Base-by-base conservation (phyloP, 805 yeast species). In the Tetrapisispora iriomotensis region DNA sequence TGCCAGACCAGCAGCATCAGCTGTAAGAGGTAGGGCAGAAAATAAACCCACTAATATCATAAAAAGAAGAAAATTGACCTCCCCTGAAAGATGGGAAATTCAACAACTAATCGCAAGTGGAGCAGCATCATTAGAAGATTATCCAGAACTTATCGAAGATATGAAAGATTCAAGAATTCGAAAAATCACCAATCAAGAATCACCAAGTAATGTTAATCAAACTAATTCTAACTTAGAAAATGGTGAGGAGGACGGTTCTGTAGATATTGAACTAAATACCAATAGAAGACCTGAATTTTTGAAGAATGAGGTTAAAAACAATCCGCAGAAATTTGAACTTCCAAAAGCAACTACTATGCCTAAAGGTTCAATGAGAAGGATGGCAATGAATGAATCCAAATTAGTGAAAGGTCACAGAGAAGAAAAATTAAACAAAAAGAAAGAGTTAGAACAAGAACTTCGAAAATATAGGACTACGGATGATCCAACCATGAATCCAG, bases 71-170 rank as follows among this genome's bases (percentile, higher is more conserved):
- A 68, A 83, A 38, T 57, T 80, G 26, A 80, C 94, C 0, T 82
- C 94, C 0, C 94, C 94, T 0, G 97, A 88, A 59, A 62, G 86
- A 40, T 88, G 96, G 95, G 96, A 90, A 54, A 70, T 84, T 37
- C 68, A 82, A 25, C 96, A 88, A 54, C 62, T 88, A 33, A 82
- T 82, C 20, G 79, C 90, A 0, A 74, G 90, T 5, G 94, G 94
- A 2, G 88, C 75, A 0, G 74, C 77, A 0, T 67, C 77, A 5
- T 73, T 80, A 1, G 68, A 74, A 3, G 88, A 80, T 45, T 77
- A 78, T 51, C 87, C 87, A 1, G 88, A 78, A 39, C 53, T 79
- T 2, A 21, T 30, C 10, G 37, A 24, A 58, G 8, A 57, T 50
- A n/a, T 54, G 50, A 17, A 51, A 44, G 34, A n/a, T 27, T 13